These are phyloP conservation scores for Dalbergia cochinchinensis DNA, from an alignment of 306 rosid species.

Conservation along the genomic window DNA sequence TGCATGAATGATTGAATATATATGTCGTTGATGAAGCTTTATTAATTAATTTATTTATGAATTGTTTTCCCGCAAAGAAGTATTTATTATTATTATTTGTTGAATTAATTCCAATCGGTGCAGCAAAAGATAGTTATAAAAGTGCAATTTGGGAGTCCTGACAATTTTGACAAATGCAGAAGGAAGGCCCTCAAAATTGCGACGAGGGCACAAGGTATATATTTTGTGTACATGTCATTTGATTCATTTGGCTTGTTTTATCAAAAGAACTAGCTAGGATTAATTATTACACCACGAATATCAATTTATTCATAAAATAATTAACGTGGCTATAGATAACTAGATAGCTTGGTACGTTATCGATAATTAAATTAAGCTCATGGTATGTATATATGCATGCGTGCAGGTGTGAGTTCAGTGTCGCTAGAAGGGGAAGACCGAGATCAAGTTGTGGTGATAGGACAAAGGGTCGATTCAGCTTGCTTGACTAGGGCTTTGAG, in stretches of 20 bases:
- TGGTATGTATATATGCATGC: background rate
- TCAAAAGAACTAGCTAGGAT: background rate
- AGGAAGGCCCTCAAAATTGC: slow-evolving; percentile 56
- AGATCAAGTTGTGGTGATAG: slow-evolving; percentile 48
- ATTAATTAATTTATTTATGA: background rate
- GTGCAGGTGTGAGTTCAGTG: slow-evolving; percentile 54
- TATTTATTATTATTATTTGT: background rate
- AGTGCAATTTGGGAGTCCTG: background rate
- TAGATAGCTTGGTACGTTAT: too few relatives aligned
- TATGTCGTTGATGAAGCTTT: too few relatives aligned
- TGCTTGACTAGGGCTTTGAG: slow-evolving; percentile 36
- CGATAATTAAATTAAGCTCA: too few relatives aligned
- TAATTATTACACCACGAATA: too few relatives aligned
- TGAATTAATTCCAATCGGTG: background rate
- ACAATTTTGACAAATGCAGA: slow-evolving; percentile 44
- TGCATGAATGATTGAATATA: too few relatives aligned
- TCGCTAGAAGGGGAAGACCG: slow-evolving; percentile 40
- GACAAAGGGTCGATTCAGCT: slow-evolving; percentile 33
- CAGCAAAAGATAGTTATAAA: slow-evolving; percentile 53
- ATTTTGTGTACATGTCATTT: background rate
- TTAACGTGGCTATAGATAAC: too few relatives aligned
- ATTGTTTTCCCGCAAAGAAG: background rate
- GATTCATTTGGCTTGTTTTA: background rate
- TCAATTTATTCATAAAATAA: background rate
- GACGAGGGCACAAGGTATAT: slow-evolving; percentile 30